Evolutionary conservation across 1,284 basidiomycete genomes (phyloP).

Genomic region (Boletus sp.): DNA sequence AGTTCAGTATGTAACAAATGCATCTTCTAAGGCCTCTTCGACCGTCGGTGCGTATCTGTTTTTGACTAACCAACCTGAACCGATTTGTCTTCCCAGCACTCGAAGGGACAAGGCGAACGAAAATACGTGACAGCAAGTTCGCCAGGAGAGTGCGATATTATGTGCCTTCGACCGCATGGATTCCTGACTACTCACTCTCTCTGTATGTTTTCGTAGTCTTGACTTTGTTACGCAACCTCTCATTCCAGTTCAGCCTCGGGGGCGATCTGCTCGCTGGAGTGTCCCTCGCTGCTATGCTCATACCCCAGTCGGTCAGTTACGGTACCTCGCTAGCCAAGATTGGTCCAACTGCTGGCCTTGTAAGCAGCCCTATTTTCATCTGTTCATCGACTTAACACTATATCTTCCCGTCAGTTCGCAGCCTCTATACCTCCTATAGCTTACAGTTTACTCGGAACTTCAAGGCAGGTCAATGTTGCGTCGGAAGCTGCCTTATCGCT

Average conservation of each 20-base stretch:
- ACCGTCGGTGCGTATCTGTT: conserved; percentile 17
- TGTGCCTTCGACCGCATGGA: conserved; percentile 72
- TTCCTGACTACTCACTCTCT: conserved; percentile 75
- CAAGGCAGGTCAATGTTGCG: conserved; percentile 78
- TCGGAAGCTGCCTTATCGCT: conserved; percentile 88
- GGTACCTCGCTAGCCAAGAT: conserved; percentile 82
- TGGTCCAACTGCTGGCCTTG: conserved; percentile 79
- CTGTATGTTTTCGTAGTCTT: conserved; percentile 46
- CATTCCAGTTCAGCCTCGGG: conserved; percentile 49
- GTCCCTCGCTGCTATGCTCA: conserved; percentile 85
- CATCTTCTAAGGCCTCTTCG: conserved; percentile 15
- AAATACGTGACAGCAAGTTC: conserved; percentile 29
- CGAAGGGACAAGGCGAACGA: conserved; percentile 17
- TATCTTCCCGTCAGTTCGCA: conserved; percentile 50
- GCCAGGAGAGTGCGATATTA: conserved; percentile 52
- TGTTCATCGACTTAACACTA: conserved; percentile 10
- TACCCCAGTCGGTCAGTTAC: conserved; percentile 92
- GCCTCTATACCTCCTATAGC: conserved; percentile 77
- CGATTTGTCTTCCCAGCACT: conserved; percentile 7
- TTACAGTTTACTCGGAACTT: conserved; percentile 85
- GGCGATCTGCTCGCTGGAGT: conserved; percentile 83
- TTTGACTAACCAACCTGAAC: background rate
- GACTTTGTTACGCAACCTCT: conserved; percentile 1
- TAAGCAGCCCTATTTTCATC: conserved; percentile 38
- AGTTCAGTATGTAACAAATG: conserved; percentile 19